Evolutionary conservation across 2,329 filamentous ascomycete genomes (phyloP).

Genomic region (Colletotrichum karsti): DNA sequence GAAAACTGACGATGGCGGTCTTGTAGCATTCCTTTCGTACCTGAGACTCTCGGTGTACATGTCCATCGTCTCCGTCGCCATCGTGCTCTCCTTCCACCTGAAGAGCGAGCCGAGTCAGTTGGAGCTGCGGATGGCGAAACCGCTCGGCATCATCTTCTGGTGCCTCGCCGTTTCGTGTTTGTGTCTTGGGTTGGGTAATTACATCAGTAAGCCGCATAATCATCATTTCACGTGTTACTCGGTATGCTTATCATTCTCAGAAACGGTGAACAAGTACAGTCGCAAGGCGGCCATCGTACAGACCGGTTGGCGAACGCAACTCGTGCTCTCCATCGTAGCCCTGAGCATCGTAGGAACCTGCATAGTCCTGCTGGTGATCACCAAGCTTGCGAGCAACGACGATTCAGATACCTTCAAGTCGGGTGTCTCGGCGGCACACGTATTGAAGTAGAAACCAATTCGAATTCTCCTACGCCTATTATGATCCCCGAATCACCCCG

Average conservation of each 20-base stretch:
- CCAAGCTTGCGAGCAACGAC: conserved; percentile 39
- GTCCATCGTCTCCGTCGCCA: conserved; percentile 87
- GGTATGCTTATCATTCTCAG: conserved; percentile 39
- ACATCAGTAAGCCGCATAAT: conserved; percentile 68
- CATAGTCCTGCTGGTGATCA: conserved; percentile 66
- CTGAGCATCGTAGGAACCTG: conserved; percentile 72
- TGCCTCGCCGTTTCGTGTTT: conserved; percentile 80
- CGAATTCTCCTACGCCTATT: neutral
- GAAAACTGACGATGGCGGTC: neutral
- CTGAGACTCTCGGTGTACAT: conserved; percentile 90
- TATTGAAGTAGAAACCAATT: neutral
- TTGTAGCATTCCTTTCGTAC: conserved; percentile 83
- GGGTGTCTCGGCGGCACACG: neutral
- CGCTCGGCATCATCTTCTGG: conserved; percentile 92
- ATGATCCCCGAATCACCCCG: neutral
- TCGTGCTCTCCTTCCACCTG: conserved; percentile 92
- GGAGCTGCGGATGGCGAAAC: conserved; percentile 81
- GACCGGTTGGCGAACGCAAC: conserved; percentile 90
- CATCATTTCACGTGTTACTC: neutral
- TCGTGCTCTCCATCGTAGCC: conserved; percentile 71
- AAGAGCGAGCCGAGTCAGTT: conserved; percentile 74
- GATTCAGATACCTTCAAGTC: neutral
- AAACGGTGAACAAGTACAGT: conserved; percentile 82
- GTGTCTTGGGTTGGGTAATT: conserved; percentile 82
- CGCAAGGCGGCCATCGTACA: conserved; percentile 85